Conservation (phyloP, 2,329 filamentous ascomycete species). For the Sporothrix euskadiensis region DNA sequence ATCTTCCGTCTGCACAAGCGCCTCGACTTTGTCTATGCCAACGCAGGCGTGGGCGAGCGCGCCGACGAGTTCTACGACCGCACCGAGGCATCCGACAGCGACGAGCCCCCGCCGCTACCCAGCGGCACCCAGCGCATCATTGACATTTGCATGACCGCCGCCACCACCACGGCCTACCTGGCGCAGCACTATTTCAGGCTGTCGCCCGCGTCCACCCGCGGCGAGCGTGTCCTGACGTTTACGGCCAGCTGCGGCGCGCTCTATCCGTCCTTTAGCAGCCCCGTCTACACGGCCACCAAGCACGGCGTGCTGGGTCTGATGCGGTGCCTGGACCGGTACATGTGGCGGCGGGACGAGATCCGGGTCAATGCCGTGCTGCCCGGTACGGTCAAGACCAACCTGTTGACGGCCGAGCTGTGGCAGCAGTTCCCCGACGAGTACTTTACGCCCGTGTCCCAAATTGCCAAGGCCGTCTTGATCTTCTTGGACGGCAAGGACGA, state of each 20-base stretch:
- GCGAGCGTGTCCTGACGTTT: slow-evolving; percentile 36
- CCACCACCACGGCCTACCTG: slow-evolving; percentile 44
- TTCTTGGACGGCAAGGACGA: slow-evolving; percentile 22
- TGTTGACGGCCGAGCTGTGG: slow-evolving; percentile 37
- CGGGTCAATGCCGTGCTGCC: slow-evolving; percentile 41
- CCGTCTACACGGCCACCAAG: slow-evolving; percentile 41
- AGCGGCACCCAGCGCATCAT: slow-evolving; percentile 29
- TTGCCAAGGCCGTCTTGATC: slow-evolving; percentile 24
- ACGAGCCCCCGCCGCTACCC: slow-evolving; percentile 21
- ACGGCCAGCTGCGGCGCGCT: slow-evolving; percentile 39
- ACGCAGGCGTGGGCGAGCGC: slow-evolving; percentile 25
- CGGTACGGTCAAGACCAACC: slow-evolving; percentile 39
- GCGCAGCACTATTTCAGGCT: slow-evolving; percentile 46
- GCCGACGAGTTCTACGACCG: slow-evolving; percentile 22
- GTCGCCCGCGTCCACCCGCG: slow-evolving; percentile 29
- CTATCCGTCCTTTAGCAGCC: slow-evolving; percentile 38
- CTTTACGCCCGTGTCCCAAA: slow-evolving; percentile 34
- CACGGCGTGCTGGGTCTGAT: slow-evolving; percentile 40
- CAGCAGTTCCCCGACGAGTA: slow-evolving; percentile 38
- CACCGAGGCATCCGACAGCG: slow-evolving; percentile 10
- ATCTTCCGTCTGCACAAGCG: slow-evolving; percentile 18
- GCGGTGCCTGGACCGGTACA: slow-evolving; percentile 38
- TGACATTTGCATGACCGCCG: slow-evolving; percentile 42
- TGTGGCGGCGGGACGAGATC: slow-evolving; percentile 37
- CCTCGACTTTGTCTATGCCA: slow-evolving; percentile 28